Evolutionary conservation across 106 monocot species (phyloP).

Genomic region (Ottelia alismoides): DNA sequence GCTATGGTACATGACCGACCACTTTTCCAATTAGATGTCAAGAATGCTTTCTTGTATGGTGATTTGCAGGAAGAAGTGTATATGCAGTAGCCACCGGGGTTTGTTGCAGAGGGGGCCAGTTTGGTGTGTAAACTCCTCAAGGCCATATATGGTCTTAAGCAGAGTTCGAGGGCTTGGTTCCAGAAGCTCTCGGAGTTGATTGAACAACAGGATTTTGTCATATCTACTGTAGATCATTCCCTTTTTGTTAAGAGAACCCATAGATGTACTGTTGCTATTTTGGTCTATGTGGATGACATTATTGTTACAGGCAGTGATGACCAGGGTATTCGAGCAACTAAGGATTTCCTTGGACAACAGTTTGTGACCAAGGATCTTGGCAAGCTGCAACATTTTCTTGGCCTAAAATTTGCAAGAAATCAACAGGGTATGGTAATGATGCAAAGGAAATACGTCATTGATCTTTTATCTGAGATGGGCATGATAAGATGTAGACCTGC

Average conservation of each 20-base stretch:
- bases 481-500: too few species aligned
- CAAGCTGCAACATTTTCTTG: too few species aligned
- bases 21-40: background rate
- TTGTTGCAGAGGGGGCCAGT: background rate
- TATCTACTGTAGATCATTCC: background rate
- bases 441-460: too few species aligned
- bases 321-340: background rate
- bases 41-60: background rate
- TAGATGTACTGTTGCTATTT: background rate
- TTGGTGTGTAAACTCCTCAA: background rate
- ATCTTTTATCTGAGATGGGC: too few species aligned
- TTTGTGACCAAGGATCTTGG: background rate
- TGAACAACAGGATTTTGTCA: background rate
- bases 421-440: too few species aligned
- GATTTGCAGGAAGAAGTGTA: background rate
- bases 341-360: background rate
- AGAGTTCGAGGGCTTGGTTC: background rate
- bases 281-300: background rate
- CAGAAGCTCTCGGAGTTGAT: background rate
- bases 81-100: background rate
- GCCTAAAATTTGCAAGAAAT: too few species aligned
- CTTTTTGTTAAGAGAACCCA: background rate
- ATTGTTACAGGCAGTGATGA: background rate
- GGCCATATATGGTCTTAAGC: background rate
- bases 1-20: background rate